phyloP scores from a whole-genome alignment of 768 basidiomycete species.

The Lactifluus subvellereus region DNA sequence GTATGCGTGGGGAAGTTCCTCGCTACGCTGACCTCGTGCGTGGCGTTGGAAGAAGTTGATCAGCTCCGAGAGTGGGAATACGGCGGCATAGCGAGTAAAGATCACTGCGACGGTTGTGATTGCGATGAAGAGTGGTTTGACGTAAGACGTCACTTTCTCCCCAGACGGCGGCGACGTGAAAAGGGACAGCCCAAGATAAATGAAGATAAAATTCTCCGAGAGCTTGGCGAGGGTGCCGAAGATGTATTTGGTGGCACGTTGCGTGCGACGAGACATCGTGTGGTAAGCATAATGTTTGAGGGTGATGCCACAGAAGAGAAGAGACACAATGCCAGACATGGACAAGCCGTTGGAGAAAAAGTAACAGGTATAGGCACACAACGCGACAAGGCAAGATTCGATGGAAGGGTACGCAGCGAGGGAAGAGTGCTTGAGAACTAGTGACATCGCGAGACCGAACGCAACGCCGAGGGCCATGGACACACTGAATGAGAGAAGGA shows the following conservation, averaged over 20 bases:
- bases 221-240: constrained; percentile 92
- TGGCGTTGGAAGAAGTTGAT: constrained; percentile 92
- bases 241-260: constrained; percentile 91
- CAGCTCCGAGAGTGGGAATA: constrained; percentile 89
- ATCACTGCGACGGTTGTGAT: constrained; percentile 89
- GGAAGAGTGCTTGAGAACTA: constrained; percentile 91
- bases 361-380: constrained; percentile 94
- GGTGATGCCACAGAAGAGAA: constrained; percentile 98
- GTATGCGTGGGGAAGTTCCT: constrained; percentile 95
- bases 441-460: constrained; percentile 86
- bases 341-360: constrained; percentile 96
- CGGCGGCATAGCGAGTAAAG: constrained; percentile 91
- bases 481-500: constrained; percentile 89
- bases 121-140: constrained; percentile 92
- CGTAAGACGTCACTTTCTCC: constrained; percentile 72
- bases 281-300: constrained; percentile 99
- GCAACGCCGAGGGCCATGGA: constrained; percentile 91
- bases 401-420: constrained; percentile 84
- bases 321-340: constrained; percentile 95
- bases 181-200: constrained; percentile 95
- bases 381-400: constrained; percentile 92
- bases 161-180: constrained; percentile 83
- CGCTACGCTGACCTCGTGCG: constrained; percentile 75
- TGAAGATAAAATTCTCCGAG: constrained; percentile 98
- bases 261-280: constrained; percentile 95